Conservation (phyloP, 768 basidiomycete species). For the Tylopilus sp. region DNA sequence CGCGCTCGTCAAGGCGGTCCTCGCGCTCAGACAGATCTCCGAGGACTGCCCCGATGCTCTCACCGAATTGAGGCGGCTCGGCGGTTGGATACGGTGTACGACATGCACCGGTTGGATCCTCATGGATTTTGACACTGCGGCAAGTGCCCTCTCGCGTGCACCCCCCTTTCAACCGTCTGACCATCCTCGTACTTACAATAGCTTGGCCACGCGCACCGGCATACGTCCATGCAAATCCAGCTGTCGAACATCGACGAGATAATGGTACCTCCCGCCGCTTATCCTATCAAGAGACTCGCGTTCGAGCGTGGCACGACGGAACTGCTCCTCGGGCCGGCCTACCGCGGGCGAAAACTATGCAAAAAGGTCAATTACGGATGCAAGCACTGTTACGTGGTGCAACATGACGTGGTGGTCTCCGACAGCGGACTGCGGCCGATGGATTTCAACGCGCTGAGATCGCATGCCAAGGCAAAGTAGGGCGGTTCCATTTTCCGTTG, state of each 20-base stretch:
- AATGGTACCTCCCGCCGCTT: neutral
- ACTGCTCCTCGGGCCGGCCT: constrained; percentile 16
- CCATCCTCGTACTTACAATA: constrained; percentile 24
- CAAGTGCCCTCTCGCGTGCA: constrained; percentile 25
- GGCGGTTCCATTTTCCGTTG: constrained; percentile 14
- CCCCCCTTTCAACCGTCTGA: neutral
- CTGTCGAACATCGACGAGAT: constrained; percentile 14
- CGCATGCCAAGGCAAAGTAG: constrained; percentile 62
- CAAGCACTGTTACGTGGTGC: constrained; percentile 41
- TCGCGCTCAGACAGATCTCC: constrained; percentile 30
- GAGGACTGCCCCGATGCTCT: constrained; percentile 29
- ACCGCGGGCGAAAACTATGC: constrained; percentile 28
- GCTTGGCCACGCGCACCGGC: constrained; percentile 65
- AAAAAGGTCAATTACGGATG: constrained; percentile 46
- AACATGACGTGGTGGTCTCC: neutral
- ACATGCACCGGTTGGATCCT: constrained; percentile 48
- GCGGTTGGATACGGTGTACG: constrained; percentile 40
- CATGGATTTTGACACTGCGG: constrained; percentile 47
- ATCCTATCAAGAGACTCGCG: neutral
- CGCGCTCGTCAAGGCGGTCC: constrained; percentile 37
- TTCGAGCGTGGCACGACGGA: constrained; percentile 26
- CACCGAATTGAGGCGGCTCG: constrained; percentile 21
- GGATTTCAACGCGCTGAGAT: constrained; percentile 54
- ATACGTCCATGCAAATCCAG: constrained; percentile 46
- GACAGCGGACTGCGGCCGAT: constrained; percentile 28